Evolutionary conservation across 495 filamentous ascomycete genomes (phyloP), one percentile per base, ranked within the genome.

Genomic region (Tuber microsphaerosporum): DNA sequence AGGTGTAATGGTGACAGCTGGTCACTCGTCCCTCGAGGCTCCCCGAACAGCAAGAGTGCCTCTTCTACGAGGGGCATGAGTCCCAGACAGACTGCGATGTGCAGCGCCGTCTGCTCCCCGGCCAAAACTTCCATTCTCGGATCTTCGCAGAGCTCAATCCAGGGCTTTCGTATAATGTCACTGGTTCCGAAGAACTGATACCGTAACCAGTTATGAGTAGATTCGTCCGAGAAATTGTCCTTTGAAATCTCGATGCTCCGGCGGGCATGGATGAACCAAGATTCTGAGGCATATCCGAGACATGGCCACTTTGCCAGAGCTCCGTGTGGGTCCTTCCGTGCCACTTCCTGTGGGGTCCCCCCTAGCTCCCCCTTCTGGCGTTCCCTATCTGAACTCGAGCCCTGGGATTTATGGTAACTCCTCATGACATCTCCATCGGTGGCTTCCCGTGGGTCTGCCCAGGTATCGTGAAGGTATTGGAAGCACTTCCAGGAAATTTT

Each of bases 341-440:
- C 39, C 4, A 41, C 39, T 5, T 41, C 39, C 39, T 3, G 5
- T 22, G 46, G 46, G 9, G 46, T 3, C 20, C 9, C 46, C 9
- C 19, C 20, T 9, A 7, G 46, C 20, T 48, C 19, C 46, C 3
- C 2, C 5, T 19, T 20, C 20, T 0, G 46, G 20, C 1, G 20
- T 22, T 1, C 20, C 0, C 46, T 3, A 0, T 1, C 22, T 0
- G 46, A 48, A 48, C 46, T 48, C 9, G 46, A 22, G 6, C 8
- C 46, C 1, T 17, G 5, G 46, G 19, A 10, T 10, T 7, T n/a
- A 10, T 10, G 6, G 46, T n/a, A 2, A 8, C 8, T 20, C 2
- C 20, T 20, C 20, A 0, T 51, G 46, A 0, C 20, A 51, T n/a
- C 7, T 10, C 20, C 0, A 0, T 14, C 14, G 0, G n/a, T 1